phyloP scores from a whole-genome alignment of 2,329 filamentous ascomycete species.

The Pezicula neosporulosa region DNA sequence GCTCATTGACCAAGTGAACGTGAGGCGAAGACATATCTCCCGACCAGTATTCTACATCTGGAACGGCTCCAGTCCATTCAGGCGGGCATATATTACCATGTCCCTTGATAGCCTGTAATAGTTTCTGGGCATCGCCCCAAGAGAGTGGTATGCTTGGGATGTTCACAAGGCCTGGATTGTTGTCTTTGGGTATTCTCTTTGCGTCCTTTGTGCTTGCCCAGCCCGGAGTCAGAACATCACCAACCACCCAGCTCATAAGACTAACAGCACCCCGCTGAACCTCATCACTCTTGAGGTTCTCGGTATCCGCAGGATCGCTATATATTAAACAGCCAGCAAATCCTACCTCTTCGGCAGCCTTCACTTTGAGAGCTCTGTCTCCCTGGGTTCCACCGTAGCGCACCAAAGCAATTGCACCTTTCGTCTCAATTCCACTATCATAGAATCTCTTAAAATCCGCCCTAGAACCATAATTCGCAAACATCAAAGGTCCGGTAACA shows the following conservation, averaged over 20 bases:
- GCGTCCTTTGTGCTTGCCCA: constrained; percentile 68
- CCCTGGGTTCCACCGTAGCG: constrained; percentile 72
- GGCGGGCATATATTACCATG: constrained; percentile 66
- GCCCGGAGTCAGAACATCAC: constrained; percentile 89
- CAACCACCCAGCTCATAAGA: constrained; percentile 77
- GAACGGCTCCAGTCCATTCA: constrained; percentile 75
- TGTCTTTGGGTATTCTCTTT: constrained; percentile 63
- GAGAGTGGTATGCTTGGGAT: constrained; percentile 90
- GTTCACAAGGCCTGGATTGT: constrained; percentile 69
- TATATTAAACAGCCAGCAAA: constrained; percentile 89
- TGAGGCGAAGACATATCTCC: constrained; percentile 72
- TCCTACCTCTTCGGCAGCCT: constrained; percentile 82
- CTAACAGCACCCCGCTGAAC: constrained; percentile 80
- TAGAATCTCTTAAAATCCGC: constrained; percentile 75
- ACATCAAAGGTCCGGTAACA: constrained; percentile 81
- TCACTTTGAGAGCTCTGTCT: constrained; percentile 79
- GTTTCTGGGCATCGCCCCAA: constrained; percentile 80
- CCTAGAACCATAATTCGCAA: constrained; percentile 85
- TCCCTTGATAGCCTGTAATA: constrained; percentile 74
- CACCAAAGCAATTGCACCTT: constrained; percentile 81
- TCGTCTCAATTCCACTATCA: constrained; percentile 68
- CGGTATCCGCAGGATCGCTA: constrained; percentile 75
- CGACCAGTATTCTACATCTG: constrained; percentile 81
- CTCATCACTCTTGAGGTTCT: constrained; percentile 72
- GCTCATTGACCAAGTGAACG: constrained; percentile 80